Conservation (phyloP, 495 filamentous ascomycete species). For the Achaetomiella virescens region DNA sequence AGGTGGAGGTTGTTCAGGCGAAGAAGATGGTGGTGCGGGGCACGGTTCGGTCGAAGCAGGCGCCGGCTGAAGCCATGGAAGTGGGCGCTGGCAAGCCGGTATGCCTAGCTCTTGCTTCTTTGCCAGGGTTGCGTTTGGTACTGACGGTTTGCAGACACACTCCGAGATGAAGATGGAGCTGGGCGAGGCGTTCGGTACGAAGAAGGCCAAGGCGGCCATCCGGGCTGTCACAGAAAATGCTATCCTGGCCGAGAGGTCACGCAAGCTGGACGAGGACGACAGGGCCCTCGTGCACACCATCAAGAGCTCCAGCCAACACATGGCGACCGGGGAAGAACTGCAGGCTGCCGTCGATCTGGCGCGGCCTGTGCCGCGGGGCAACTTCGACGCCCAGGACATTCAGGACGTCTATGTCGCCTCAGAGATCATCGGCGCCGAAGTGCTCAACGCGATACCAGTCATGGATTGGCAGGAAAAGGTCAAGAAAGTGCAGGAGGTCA, state of each 20-base stretch:
- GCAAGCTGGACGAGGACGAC: conserved; percentile 48
- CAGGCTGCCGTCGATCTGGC: conserved; percentile 59
- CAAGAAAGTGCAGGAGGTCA: conserved; percentile 47
- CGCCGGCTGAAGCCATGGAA: conserved; percentile 34
- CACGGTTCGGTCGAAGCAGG: conserved; percentile 50
- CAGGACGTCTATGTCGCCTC: conserved; percentile 75
- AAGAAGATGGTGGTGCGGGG: conserved; percentile 68
- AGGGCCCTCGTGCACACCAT: conserved; percentile 58
- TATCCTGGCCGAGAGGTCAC: conserved; percentile 45
- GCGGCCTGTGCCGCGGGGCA: conserved; percentile 73
- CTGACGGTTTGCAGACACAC: conserved; percentile 43
- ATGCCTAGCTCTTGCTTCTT: conserved; percentile 18
- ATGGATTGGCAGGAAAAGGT: conserved; percentile 71
- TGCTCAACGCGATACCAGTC: conserved; percentile 55
- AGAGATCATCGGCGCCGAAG: conserved; percentile 57
- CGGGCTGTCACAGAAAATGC: conserved; percentile 72
- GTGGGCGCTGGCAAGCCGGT: conserved; percentile 35
- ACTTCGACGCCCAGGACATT: conserved; percentile 64
- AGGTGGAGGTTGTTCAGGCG: conserved; percentile 68
- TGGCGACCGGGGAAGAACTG: conserved; percentile 56
- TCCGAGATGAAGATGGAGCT: conserved; percentile 61
- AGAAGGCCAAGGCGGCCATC: conserved; percentile 84
- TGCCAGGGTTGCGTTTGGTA: background rate
- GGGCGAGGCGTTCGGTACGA: conserved; percentile 86
- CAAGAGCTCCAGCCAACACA: conserved; percentile 48